Evolutionary conservation across 306 rosid species (phyloP).

Genomic region (Medicago ruthenica): DNA sequence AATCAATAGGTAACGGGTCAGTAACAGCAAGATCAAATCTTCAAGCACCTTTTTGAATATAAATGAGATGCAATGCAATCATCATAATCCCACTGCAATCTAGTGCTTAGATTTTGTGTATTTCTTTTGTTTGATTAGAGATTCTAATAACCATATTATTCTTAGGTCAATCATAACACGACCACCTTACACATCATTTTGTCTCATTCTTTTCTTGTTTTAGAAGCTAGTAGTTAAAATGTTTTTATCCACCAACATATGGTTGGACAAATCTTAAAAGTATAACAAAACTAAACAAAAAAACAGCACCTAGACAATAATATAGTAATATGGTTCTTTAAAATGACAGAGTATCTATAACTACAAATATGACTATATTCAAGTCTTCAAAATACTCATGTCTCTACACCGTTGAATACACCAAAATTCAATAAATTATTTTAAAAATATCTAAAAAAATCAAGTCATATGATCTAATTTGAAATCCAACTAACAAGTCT

Average conservation of each 20-base stretch:
- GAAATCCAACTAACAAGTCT: too few relatives aligned
- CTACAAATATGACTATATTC: too few relatives aligned
- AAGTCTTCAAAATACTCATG: too few relatives aligned
- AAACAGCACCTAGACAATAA: neutral
- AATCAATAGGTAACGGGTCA: constrained; percentile 26
- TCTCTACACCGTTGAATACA: too few relatives aligned
- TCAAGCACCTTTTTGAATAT: constrained; percentile 24
- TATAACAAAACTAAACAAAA: neutral
- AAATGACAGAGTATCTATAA: too few relatives aligned
- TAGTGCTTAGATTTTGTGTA: constrained; percentile 38
- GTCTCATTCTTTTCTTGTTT: constrained; percentile 29
- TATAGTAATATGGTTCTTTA: neutral
- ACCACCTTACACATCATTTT: constrained; percentile 39
- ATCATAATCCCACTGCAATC: constrained; percentile 39
- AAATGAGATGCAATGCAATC: constrained; percentile 31
- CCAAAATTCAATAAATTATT: too few relatives aligned
- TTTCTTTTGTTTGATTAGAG: too few relatives aligned
- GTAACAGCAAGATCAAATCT: constrained; percentile 7
- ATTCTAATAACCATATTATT: neutral
- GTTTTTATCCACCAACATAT: constrained; percentile 30
- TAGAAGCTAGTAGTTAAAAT: constrained; percentile 6
- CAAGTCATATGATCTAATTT: neutral
- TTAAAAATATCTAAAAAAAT: neutral
- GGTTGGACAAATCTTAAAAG: constrained; percentile 10
- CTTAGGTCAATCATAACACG: constrained; percentile 40